phyloP scores from a whole-genome alignment of 345 rosid genomes.

The Capsella bursapastoris region DNA sequence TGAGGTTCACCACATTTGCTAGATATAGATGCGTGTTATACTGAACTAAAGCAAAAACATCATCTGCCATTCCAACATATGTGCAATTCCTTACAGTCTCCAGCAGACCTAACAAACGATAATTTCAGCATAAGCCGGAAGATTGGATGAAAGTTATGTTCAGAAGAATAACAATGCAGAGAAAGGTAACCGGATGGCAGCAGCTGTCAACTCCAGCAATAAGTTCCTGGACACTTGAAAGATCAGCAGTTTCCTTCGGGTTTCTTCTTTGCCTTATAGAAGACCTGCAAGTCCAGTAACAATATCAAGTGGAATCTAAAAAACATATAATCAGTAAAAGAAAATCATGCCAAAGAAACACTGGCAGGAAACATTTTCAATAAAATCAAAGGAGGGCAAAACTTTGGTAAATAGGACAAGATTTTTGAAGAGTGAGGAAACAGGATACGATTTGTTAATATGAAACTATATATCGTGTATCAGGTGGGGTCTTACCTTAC shows the following conservation, averaged over 20 bases:
- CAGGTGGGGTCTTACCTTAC: constrained; percentile 59
- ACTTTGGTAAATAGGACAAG: background rate
- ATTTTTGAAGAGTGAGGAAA: background rate
- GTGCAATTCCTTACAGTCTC: constrained; percentile 78
- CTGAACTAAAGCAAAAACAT: constrained; percentile 87
- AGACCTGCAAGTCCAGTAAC: constrained; percentile 51
- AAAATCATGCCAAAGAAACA: background rate
- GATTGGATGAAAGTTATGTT: constrained; percentile 11
- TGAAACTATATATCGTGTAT: constrained; percentile 8
- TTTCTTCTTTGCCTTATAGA: constrained; percentile 86
- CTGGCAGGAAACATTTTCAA: background rate
- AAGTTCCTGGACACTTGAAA: constrained; percentile 89
- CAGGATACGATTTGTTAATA: constrained; percentile 7
- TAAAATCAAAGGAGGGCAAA: constrained; percentile 8
- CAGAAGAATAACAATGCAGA: constrained; percentile 19
- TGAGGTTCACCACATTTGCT: constrained; percentile 84
- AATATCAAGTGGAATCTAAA: constrained; percentile 21
- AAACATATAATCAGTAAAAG: background rate
- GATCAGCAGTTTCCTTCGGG: constrained; percentile 91
- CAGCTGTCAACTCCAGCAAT: constrained; percentile 61
- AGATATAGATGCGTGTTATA: constrained; percentile 84
- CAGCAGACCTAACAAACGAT: constrained; percentile 63
- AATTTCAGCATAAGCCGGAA: constrained; percentile 8
- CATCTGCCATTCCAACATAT: constrained; percentile 97
- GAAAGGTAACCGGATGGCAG: constrained; percentile 67